Percentiles rank a stretch among this genome's conserved stretches.
phyloP scores from a whole-genome alignment of 805 yeast species.

The Wickerhamomyces canadensis region DNA sequence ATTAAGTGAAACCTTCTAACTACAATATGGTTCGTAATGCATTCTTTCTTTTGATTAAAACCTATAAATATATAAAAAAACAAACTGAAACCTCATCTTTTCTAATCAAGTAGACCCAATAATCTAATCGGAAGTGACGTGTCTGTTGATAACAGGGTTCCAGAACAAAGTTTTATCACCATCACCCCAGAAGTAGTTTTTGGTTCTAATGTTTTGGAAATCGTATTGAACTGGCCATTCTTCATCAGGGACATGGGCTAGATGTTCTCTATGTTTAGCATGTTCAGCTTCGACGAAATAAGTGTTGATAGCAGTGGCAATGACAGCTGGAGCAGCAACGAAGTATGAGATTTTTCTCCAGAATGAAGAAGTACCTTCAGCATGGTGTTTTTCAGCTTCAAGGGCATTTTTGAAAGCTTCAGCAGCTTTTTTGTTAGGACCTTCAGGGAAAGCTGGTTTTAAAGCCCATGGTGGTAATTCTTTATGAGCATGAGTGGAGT shows the following conservation, averaged over 20 bases:
- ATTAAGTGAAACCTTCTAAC: no score
- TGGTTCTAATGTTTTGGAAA: slow-evolving; percentile 84
- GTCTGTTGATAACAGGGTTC: slow-evolving; percentile 91
- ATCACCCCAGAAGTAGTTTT: slow-evolving; percentile 97
- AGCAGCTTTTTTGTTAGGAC: slow-evolving; percentile 40
- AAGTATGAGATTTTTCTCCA: slow-evolving; percentile 84
- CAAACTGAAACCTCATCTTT: no score
- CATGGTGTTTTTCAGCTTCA: slow-evolving; percentile 73
- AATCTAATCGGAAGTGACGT: slow-evolving; percentile 39
- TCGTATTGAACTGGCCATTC: slow-evolving; percentile 92
- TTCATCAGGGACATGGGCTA: slow-evolving; percentile 65
- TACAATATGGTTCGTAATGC: no score
- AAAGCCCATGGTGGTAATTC: slow-evolving; percentile 36
- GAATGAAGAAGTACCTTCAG: slow-evolving; percentile 62
- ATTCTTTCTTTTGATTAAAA: neutral
- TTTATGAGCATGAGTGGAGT: slow-evolving; percentile 16
- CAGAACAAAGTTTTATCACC: slow-evolving; percentile 97
- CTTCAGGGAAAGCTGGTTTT: slow-evolving; percentile 43
- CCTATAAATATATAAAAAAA: no score
- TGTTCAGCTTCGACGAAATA: slow-evolving; percentile 81
- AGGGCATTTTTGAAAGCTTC: slow-evolving; percentile 58
- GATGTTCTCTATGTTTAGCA: slow-evolving; percentile 82
- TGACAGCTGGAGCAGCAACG: slow-evolving; percentile 79
- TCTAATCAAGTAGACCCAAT: no score
- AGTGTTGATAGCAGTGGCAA: slow-evolving; percentile 73